These are phyloP conservation scores for Amanita rubescens DNA, from an alignment of 768 basidiomycete genomes.

Conservation along the genomic window DNA sequence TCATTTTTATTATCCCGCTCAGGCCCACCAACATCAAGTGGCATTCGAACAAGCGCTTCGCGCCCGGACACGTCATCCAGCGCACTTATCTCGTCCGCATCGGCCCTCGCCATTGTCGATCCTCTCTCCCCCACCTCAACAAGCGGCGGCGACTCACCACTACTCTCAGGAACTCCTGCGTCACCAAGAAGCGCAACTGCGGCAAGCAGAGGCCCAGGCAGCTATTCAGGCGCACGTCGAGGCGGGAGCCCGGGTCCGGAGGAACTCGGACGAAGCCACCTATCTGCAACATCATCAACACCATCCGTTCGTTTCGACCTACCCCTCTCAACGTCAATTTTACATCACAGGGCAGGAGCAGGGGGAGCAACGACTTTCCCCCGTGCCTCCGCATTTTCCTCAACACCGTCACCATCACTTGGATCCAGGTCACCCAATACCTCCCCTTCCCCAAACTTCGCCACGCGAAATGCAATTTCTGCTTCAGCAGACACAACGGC, in stretches of 20 bases:
- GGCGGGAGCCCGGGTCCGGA: conserved; percentile 9
- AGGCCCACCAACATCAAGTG: conserved; percentile 23
- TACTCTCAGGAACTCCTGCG: conserved; percentile 45
- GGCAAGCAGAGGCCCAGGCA: conserved; percentile 27
- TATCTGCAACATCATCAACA: conserved; percentile 17
- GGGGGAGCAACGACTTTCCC: conserved; percentile 16
- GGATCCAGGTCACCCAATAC: conserved; percentile 14
- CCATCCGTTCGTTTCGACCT: conserved; percentile 18
- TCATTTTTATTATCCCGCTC: conserved; percentile 23
- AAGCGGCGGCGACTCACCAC: conserved; percentile 13
- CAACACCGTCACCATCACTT: conserved; percentile 20
- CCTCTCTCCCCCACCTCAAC: conserved; percentile 17
- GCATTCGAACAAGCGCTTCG: conserved; percentile 22
- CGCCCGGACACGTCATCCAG: conserved; percentile 35
- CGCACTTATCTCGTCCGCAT: conserved; percentile 39
- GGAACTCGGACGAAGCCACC: conserved; percentile 19
- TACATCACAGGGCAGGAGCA: conserved; percentile 10
- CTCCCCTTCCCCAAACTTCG: conserved; percentile 12
- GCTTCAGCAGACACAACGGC: conserved; percentile 3
- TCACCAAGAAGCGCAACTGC: conserved; percentile 34
- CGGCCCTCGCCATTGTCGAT: conserved; percentile 47
- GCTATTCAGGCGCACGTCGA: conserved; percentile 21
- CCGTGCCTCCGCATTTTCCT: conserved; percentile 24
- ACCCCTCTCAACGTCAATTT: conserved; percentile 6
- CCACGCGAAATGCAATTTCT: conserved; percentile 6